Evolutionary conservation across 176 grass and related monocot species (phyloP), one percentile per base, ranked within the genome.

Genomic region (Puya raimondii): DNA sequence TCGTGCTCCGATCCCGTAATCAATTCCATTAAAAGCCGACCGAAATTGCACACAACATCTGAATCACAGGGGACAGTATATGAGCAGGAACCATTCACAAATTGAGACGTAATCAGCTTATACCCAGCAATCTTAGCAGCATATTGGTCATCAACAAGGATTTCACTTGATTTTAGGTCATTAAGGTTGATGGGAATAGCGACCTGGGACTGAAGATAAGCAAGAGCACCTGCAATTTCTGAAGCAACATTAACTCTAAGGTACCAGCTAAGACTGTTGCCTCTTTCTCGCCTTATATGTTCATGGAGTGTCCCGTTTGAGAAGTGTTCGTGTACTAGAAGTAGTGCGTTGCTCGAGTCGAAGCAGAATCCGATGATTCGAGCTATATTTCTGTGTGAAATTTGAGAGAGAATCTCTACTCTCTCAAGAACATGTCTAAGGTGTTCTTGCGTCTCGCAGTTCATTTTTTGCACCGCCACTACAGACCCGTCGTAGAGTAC

Each of bases 251-350:
- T 92, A 21, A 92, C 77, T 50, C 93, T 83, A 50, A 84, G 80
- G 68, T 90, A 80, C 93, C 89, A 97, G 72, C 82, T 85, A 16
- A 97, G 86, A 10, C 81, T 77, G 15, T 79, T 67, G 73, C 84
- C 12, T 75, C 21, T 77, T 23, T 85, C 23, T 51, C 76, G 81
- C 2, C 72, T 71, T 29, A 97, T 81, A 66, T 92, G 87, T 71
- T 97, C 84, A 76, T 88, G 84, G 21, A 97, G 80, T 2, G 94
- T 87, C 69, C 94, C 94, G 48, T 81, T 86, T 12, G 71, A 56
- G 70, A 84, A 90, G 80, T 86, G 74, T 80, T 92, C 89, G 42
- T 97, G 94, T 68, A 97, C 94, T 23, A 97, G 64, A 11, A 97
- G 86, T 52, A 97, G 72, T 1, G 82, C 76, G 54, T 50, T 57